Evolutionary conservation across 495 filamentous ascomycete species (phyloP).

Genomic region (Terfezia boudieri): DNA sequence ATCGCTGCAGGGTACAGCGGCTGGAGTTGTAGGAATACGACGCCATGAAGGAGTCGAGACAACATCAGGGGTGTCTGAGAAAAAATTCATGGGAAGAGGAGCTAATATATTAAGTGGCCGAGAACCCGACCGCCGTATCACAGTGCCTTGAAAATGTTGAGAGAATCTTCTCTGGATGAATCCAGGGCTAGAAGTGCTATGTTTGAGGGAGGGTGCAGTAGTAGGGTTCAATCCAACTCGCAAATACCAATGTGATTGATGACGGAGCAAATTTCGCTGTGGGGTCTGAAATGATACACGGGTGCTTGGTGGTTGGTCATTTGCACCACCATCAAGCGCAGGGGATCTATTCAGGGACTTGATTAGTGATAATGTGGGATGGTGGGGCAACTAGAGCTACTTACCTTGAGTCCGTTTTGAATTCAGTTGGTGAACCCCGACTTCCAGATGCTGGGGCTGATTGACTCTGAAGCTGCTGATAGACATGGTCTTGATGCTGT

Average conservation of each 20-base stretch:
- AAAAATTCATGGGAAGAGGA: background rate
- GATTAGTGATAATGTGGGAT: too few relatives aligned
- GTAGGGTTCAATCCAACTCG: background rate
- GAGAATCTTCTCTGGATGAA: background rate
- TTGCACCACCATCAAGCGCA: background rate
- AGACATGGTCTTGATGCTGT: background rate
- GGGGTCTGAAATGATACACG: background rate
- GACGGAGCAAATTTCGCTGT: background rate
- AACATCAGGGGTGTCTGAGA: background rate
- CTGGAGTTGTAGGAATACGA: too few relatives aligned
- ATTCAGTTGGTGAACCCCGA: too few relatives aligned
- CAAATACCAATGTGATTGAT: background rate
- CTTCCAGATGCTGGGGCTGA: background rate
- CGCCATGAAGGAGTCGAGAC: too few relatives aligned
- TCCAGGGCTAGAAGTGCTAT: background rate
- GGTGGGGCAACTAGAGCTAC: too few relatives aligned
- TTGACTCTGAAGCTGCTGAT: background rate
- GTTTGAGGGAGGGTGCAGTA: background rate
- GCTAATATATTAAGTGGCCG: background rate
- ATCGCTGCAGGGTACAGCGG: too few relatives aligned
- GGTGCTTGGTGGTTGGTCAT: background rate
- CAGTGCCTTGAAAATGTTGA: background rate
- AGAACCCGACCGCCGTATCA: background rate
- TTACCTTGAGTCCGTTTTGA: too few relatives aligned
- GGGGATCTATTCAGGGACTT: too few relatives aligned